Evolutionary conservation across 139 green algal species (phyloP).

Genomic region (Chlorella sp.): DNA sequence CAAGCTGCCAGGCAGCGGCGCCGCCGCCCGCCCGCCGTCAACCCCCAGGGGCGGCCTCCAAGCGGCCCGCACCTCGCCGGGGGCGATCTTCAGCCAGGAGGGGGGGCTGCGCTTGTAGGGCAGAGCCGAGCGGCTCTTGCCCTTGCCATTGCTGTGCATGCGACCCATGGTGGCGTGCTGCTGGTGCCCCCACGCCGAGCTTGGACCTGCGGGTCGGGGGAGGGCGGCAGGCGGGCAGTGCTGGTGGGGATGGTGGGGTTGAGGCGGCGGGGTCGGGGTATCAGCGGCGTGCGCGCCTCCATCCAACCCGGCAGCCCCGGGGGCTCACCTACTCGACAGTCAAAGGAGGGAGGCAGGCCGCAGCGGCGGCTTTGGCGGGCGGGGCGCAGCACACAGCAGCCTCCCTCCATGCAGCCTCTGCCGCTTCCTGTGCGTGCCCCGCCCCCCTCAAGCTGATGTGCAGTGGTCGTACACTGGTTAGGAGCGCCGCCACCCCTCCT

Average conservation of each 20-base stretch:
- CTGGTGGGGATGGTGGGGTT: no score
- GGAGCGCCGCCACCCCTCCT: no score
- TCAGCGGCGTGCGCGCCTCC: no score
- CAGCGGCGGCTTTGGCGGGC: not conserved
- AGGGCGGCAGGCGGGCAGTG: not conserved
- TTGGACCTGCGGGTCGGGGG: not conserved
- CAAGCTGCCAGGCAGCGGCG: not conserved
- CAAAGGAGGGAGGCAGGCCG: constrained; percentile 16
- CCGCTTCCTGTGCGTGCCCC: no score
- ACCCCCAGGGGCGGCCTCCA: not conserved
- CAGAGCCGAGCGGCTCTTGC: constrained; percentile 89
- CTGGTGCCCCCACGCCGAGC: constrained; percentile 7
- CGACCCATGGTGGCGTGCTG: constrained; percentile 84
- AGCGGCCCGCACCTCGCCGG: constrained; percentile 60
- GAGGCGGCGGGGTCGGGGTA: no score
- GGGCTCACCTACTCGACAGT: not conserved
- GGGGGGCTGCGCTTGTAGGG: constrained; percentile 96
- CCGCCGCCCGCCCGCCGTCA: not conserved
- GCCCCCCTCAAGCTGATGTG: no score
- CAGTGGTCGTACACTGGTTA: no score
- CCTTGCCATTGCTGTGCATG: constrained; percentile 95
- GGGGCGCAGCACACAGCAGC: not conserved
- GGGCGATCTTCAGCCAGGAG: constrained; percentile 88
- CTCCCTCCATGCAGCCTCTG: not conserved
- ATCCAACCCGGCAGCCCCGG: not conserved